These are phyloP conservation scores for Psophocarpus tetragonolobus DNA, from an alignment of 306 rosid genomes.

Conservation along the genomic window DNA sequence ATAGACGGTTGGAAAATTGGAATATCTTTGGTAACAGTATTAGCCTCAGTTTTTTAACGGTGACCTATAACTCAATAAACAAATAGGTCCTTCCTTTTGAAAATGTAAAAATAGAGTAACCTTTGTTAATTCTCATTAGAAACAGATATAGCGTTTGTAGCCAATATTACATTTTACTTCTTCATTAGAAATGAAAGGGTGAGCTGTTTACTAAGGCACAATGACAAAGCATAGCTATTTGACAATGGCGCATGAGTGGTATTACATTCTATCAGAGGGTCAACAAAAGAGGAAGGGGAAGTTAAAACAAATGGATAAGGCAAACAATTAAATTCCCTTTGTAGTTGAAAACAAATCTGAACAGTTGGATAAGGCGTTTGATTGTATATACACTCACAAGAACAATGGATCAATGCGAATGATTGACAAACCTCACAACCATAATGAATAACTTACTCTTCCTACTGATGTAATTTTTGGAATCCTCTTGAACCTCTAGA, in stretches of 20 bases:
- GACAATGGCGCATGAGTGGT: neutral
- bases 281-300: neutral
- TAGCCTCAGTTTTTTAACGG: neutral
- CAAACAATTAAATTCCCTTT: neutral
- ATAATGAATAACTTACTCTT: neutral
- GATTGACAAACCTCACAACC: conserved; percentile 14
- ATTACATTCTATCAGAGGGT: neutral
- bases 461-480: conserved; percentile 52
- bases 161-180: neutral
- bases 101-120: neutral
- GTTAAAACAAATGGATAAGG: conserved; percentile 13
- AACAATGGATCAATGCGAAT: conserved; percentile 33
- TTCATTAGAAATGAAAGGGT: neutral
- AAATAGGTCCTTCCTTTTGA: neutral
- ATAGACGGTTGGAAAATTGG: neutral
- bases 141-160: neutral
- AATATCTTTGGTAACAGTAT: neutral
- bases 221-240: neutral
- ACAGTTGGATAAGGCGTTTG: conserved; percentile 18
- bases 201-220: neutral
- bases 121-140: neutral
- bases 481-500: conserved; percentile 76
- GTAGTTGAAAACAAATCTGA: neutral
- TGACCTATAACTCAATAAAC: neutral
- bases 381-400: conserved; percentile 53